Conservation (phyloP, 2,329 filamentous ascomycete species). For the Akanthomyces uredinophilus region DNA sequence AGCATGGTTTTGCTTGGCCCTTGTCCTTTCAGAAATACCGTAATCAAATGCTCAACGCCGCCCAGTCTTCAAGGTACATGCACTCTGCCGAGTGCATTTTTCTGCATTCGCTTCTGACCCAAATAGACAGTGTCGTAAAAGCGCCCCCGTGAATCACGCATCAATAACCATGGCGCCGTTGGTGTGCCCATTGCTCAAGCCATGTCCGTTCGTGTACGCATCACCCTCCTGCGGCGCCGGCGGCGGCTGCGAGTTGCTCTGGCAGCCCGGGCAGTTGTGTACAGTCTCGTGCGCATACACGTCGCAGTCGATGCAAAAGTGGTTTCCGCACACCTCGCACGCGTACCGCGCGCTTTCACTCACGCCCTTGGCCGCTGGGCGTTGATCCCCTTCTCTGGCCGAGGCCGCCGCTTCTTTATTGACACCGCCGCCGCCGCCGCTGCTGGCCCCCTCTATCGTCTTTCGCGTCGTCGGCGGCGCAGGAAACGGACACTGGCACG, state of each 20-base stretch:
- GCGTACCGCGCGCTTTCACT: conserved; percentile 86
- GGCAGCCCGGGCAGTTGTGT: conserved; percentile 93
- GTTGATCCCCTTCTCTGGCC: neutral
- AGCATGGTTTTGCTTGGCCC: neutral
- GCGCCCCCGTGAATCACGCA: conserved; percentile 19
- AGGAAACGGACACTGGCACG: conserved; percentile 73
- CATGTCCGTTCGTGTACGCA: conserved; percentile 23
- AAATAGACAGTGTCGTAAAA: neutral
- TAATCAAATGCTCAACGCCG: neutral
- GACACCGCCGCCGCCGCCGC: conserved; percentile 21
- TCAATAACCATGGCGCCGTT: conserved; percentile 44
- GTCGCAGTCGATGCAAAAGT: conserved; percentile 98
- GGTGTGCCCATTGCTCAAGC: conserved; percentile 21
- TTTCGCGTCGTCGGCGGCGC: conserved; percentile 25
- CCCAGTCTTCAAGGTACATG: neutral
- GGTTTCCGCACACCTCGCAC: conserved; percentile 77
- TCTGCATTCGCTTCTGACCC: neutral
- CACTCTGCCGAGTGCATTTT: neutral
- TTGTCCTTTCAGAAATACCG: neutral
- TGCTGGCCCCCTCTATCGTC: conserved; percentile 10
- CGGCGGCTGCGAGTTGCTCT: conserved; percentile 37
- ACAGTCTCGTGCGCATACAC: conserved; percentile 90
- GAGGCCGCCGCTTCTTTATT: conserved; percentile 19
- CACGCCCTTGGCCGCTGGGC: conserved; percentile 51
- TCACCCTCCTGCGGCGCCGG: neutral